phyloP scores from a whole-genome alignment of 2,329 filamentous ascomycete genomes.

The Xylariaceae sp. region DNA sequence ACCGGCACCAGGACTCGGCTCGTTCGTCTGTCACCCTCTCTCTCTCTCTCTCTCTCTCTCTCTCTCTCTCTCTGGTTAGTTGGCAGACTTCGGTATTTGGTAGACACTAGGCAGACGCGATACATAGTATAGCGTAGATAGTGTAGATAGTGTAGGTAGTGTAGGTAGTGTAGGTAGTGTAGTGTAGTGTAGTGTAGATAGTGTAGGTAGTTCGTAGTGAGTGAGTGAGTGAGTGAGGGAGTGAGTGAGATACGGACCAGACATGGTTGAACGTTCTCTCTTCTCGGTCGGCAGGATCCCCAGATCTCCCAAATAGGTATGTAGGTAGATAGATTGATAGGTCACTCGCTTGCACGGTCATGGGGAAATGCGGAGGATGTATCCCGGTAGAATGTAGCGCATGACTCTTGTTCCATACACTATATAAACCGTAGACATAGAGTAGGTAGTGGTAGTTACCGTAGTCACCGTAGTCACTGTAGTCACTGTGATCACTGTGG shows the following conservation, averaged over 20 bases:
- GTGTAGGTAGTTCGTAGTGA: not conserved
- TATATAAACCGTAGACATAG: no score
- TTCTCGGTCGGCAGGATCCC: conserved; percentile 14
- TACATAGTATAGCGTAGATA: not conserved
- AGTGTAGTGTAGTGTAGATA: not conserved
- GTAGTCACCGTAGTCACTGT: not conserved
- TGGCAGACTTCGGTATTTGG: not conserved
- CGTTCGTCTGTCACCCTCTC: conserved; percentile 1
- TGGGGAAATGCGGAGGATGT: conserved; percentile 6
- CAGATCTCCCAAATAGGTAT: conserved; percentile 6
- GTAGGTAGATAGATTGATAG: not conserved
- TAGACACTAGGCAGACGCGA: not conserved
- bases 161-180: no score
- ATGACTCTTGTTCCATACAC: not conserved
- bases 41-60: not conserved
- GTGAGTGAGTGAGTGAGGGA: not conserved
- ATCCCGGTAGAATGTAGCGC: not conserved
- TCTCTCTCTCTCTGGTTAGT: not conserved
- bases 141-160: no score
- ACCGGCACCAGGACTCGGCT: conserved; percentile 3
- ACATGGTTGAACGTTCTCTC: conserved; percentile 6
- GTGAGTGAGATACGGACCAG: not conserved
- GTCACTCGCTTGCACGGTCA: not conserved
- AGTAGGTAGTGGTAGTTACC: no score
- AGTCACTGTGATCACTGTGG: no score